Evolutionary conservation across 2,329 filamentous ascomycete species (phyloP).

Genomic region (Daldinia eschscholtzii): DNA sequence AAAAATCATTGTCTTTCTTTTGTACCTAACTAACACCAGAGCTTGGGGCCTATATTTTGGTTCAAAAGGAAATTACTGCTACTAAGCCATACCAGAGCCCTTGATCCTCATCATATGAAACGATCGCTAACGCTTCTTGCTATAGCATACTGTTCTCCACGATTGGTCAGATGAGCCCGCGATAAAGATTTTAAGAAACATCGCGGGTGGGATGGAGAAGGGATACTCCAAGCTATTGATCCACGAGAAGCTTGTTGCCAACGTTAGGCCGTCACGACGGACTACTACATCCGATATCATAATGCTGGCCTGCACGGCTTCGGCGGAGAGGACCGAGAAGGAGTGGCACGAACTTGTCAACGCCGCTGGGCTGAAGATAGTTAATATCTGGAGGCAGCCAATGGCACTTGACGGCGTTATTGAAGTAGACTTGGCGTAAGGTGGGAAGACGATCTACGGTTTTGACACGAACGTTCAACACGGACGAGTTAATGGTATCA

Average conservation of each 20-base stretch:
- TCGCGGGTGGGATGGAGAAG: constrained; percentile 50
- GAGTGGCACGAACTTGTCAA: constrained; percentile 51
- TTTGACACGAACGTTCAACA: background rate
- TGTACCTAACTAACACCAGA: background rate
- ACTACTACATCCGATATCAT: constrained; percentile 54
- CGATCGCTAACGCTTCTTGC: background rate
- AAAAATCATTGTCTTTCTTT: background rate
- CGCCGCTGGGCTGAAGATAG: constrained; percentile 46
- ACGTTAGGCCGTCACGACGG: constrained; percentile 47
- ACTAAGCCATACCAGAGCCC: no score
- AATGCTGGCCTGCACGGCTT: constrained; percentile 53
- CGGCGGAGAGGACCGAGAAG: constrained; percentile 51
- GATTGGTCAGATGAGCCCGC: constrained; percentile 56
- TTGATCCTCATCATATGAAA: background rate
- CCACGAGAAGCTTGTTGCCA: constrained; percentile 55
- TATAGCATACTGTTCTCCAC: constrained; percentile 53
- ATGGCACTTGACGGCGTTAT: constrained; percentile 51
- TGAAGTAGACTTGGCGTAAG: constrained; percentile 46
- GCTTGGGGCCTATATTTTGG: no score
- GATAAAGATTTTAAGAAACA: constrained; percentile 51
- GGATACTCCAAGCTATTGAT: constrained; percentile 59
- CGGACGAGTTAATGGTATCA: background rate
- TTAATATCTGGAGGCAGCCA: constrained; percentile 52
- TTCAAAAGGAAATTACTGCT: no score
- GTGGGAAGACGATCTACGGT: background rate